Evolutionary conservation across 2,329 filamentous ascomycete species (phyloP), one percentile per base, ranked within the genome.

Genomic region (Aspergillaceae sp.): DNA sequence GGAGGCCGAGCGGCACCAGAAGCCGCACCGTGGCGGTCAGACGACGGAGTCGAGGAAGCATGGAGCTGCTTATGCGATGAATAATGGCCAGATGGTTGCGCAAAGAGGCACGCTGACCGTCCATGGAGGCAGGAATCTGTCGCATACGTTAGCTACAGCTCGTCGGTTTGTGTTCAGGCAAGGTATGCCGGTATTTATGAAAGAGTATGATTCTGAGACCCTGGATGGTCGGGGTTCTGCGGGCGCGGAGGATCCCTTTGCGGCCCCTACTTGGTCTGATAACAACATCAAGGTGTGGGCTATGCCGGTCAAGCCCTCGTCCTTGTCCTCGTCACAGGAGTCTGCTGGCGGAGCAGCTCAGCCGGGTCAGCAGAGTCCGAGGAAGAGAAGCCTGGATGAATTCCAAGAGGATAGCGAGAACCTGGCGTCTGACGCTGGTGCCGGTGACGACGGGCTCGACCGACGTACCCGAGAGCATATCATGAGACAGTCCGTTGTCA

Each of bases 141-240:
- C 82, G 40, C 84, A 96, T 60, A 76, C 80, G 4, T 67, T 98
- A 47, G 90, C 88, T n/a, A 87, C 89, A 0, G 83, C 85, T 10
- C 79, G 92, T 40, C 74, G 83, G 30, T 95, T 95, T 65, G 80
- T 97, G 42, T 91, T 96, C 57, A 79, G 92, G 34, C 89, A 87
- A 56, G 84, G 87, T 0, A 76, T 94, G 61, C 84, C 84, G 0
- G 68, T 96, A n/a, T 72, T 70, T 30, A 75, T 84, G 1, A 74
- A 80, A 51, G 92, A 98, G 65, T 77, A 86, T 42, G 68, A 72
- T 36, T 59, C 49, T n/a, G 58, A 60, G 42, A 57, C 46, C 36
- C 44, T 56, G 44, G 50, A 51, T 32, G 59, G 57, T 59, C 34
- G 60, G 56, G 27, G 47, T 50, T 28, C 48, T 19, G 44, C 51